Conservation (phyloP, 192 early-diverging fungal genomes). For the Linnemannia elongata region DNA sequence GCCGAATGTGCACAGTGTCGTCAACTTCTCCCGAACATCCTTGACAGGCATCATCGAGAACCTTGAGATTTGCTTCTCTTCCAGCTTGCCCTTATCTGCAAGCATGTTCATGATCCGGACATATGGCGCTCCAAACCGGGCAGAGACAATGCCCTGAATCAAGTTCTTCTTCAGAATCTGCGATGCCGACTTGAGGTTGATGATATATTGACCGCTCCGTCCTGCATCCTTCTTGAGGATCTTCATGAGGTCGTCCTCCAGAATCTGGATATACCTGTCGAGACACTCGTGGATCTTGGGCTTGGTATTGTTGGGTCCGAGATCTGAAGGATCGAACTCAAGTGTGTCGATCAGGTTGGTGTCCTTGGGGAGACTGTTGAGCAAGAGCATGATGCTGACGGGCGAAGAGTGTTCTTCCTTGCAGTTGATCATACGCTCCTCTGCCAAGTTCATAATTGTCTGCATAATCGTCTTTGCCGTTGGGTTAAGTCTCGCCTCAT, state of each 20-base stretch:
- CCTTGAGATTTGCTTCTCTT: slow-evolving; percentile 77
- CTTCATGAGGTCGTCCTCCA: slow-evolving; percentile 68
- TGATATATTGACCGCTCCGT: slow-evolving; percentile 69
- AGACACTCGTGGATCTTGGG: slow-evolving; percentile 54
- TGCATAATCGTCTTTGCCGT: slow-evolving; percentile 73
- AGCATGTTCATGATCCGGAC: slow-evolving; percentile 76
- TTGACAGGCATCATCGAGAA: slow-evolving; percentile 76
- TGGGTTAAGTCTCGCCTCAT: slow-evolving; percentile 71
- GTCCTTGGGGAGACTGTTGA: slow-evolving; percentile 34
- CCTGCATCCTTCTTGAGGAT: slow-evolving; percentile 70
- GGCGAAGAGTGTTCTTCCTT: slow-evolving; percentile 57
- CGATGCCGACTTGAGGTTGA: slow-evolving; percentile 71
- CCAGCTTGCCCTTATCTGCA: slow-evolving; percentile 80
- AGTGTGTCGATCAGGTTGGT: slow-evolving; percentile 39
- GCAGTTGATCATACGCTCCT: slow-evolving; percentile 68
- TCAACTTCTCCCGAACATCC: slow-evolving; percentile 73
- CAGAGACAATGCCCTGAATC: slow-evolving; percentile 68
- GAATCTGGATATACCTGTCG: slow-evolving; percentile 71
- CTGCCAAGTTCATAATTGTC: slow-evolving; percentile 68
- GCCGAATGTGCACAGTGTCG: slow-evolving; percentile 57
- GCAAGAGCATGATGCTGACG: slow-evolving; percentile 22
- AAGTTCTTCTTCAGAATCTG: slow-evolving; percentile 66
- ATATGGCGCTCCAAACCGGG: slow-evolving; percentile 71
- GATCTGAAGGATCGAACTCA: slow-evolving; percentile 33
- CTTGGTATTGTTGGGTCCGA: slow-evolving; percentile 30